Evolutionary conservation across 768 basidiomycete species (phyloP).

Genomic region (Tulasnella sp.): DNA sequence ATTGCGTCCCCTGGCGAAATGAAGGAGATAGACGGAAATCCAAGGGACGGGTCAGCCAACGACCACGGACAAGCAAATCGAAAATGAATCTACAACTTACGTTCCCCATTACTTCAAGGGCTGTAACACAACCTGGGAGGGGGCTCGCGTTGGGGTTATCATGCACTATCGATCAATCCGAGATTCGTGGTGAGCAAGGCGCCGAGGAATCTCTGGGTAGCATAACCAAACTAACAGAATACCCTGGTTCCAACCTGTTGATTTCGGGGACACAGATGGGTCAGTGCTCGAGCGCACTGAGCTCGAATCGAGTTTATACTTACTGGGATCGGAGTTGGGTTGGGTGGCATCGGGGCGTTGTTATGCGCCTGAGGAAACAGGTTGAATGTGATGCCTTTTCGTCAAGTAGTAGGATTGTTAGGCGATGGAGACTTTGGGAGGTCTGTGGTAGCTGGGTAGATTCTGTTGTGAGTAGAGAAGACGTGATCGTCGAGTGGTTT

Average conservation of each 20-base stretch:
- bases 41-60: background rate
- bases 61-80: background rate
- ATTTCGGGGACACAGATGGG: background rate
- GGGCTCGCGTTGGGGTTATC: background rate
- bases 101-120: conserved; percentile 1
- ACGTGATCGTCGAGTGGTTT: background rate
- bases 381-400: background rate
- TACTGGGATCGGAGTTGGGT: background rate
- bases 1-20: background rate
- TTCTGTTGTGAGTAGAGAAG: background rate
- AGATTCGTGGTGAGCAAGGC: background rate
- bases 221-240: background rate
- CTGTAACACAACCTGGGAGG: background rate
- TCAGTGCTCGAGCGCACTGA: background rate
- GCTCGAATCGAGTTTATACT: background rate
- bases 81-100: background rate
- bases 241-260: background rate
- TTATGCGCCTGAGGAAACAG: background rate
- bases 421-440: background rate
- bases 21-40: background rate
- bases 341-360: background rate
- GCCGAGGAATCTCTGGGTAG: background rate
- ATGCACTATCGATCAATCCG: background rate
- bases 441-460: background rate
- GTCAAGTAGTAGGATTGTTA: background rate